These are phyloP conservation scores for Blastomyces percursus DNA, from an alignment of 2,329 filamentous ascomycete genomes.

Conservation along the genomic window DNA sequence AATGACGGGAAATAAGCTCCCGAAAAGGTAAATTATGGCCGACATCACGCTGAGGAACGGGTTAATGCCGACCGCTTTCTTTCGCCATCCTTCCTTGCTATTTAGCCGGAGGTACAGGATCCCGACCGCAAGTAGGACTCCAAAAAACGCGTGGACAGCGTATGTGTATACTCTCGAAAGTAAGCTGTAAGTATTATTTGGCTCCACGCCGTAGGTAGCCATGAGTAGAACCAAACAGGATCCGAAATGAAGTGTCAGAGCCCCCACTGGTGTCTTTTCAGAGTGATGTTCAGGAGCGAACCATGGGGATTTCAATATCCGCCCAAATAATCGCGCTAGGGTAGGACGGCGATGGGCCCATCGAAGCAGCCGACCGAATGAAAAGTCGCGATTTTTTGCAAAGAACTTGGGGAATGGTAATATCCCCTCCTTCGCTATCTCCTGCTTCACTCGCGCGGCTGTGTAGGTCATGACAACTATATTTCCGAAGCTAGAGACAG, in stretches of 20 bases:
- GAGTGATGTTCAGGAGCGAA: constrained; percentile 11
- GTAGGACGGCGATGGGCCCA: constrained; percentile 18
- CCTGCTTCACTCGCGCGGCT: constrained; percentile 47
- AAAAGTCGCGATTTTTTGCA: constrained; percentile 15
- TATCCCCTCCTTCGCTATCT: constrained; percentile 50
- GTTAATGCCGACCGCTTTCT: constrained; percentile 1
- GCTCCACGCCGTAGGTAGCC: constrained; percentile 19
- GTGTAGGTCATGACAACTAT: constrained; percentile 48
- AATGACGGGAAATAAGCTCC: constrained; percentile 1
- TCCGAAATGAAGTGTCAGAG: constrained; percentile 31
- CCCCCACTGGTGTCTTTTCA: constrained; percentile 30
- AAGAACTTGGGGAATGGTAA: constrained; percentile 43
- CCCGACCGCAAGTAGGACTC: constrained; percentile 24
- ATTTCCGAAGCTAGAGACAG: constrained; percentile 46
- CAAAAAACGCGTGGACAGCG: constrained; percentile 28
- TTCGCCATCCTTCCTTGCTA: not conserved
- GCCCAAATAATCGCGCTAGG: not conserved
- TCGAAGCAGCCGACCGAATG: constrained; percentile 1
- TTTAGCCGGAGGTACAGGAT: constrained; percentile 21
- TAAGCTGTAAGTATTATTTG: constrained; percentile 21
- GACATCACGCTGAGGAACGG: not conserved
- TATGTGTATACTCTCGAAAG: constrained; percentile 33
- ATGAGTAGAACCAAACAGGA: constrained; percentile 26
- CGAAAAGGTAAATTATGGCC: constrained; percentile 2
- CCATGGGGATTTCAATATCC: constrained; percentile 3